Evolutionary conservation across 2,329 filamentous ascomycete genomes (phyloP).

Genomic region (Ilyonectria sp.): DNA sequence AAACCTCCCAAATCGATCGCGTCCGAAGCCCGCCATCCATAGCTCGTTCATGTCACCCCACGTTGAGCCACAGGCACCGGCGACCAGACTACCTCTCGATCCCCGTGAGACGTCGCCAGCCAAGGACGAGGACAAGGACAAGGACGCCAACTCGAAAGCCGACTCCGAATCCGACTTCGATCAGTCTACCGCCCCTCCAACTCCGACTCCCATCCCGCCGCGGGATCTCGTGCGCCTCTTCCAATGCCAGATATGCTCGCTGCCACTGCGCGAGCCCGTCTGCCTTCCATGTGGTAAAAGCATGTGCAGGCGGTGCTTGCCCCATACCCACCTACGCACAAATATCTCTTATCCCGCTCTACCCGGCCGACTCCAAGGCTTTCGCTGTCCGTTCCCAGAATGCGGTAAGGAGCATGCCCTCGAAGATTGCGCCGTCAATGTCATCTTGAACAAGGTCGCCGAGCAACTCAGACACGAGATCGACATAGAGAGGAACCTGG

Average conservation of each 20-base stretch:
- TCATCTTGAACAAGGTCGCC: slow-evolving; percentile 81
- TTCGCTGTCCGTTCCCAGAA: slow-evolving; percentile 79
- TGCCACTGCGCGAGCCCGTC: slow-evolving; percentile 76
- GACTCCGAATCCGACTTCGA: neutral
- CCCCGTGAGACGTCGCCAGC: slow-evolving; percentile 11
- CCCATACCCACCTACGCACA: slow-evolving; percentile 72
- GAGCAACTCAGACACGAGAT: slow-evolving; percentile 72
- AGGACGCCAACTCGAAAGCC: slow-evolving; percentile 4
- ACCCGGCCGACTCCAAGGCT: slow-evolving; percentile 76
- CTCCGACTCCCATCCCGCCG: slow-evolving; percentile 30
- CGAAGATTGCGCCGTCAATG: slow-evolving; percentile 83
- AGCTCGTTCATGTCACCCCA: slow-evolving; percentile 15
- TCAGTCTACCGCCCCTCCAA: neutral
- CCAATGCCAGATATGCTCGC: slow-evolving; percentile 83
- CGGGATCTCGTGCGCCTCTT: slow-evolving; percentile 74
- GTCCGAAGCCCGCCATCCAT: neutral
- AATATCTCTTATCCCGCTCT: slow-evolving; percentile 85
- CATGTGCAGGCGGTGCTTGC: slow-evolving; percentile 83
- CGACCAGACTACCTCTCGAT: slow-evolving; percentile 12
- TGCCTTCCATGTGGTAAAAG: slow-evolving; percentile 87
- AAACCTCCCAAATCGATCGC: neutral
- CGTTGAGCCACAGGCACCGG: slow-evolving; percentile 9
- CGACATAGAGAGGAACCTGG: slow-evolving; percentile 54
- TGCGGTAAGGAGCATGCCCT: slow-evolving; percentile 82
- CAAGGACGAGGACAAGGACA: slow-evolving; percentile 18